Evolutionary conservation across 2,329 filamentous ascomycete genomes (phyloP), one percentile per base, ranked within the genome.

Genomic region (Fusarium liriodendri): DNA sequence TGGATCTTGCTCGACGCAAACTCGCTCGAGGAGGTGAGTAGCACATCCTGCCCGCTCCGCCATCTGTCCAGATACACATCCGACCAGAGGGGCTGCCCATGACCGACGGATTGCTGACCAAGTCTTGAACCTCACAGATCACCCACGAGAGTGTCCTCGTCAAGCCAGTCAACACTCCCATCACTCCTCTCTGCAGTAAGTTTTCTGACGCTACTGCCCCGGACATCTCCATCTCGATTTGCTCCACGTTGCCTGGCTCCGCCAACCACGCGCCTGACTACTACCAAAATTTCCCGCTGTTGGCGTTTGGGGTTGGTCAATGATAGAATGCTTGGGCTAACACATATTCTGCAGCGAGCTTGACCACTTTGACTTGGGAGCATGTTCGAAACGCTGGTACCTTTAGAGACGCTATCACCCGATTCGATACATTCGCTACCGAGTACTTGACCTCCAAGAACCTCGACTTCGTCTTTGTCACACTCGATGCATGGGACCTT

Each of bases 181-280:
- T 99, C 82, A 99, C 97, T 76, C 97, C 97, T 70, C 90, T 99
- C 62, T 99, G 97, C 91, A 99, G 95, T 98, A 93, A 92, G 95
- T 93, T 73, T 74, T 69, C 70, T 69, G 66, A 66, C 61, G 68
- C 76, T 74, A 69, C 64, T 59, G 59, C 67, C 71, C 72, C 63
- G 67, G 54, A 66, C 58, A 65, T 73, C 57, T 68, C 70, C 66
- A 70, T 72, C 75, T 71, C 60, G 61, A 59, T 68, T 66, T 73
- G 61, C 67, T 71, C 66, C 71, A 70, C 71, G 75, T 42, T 72
- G 62, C 55, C 65, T 50, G 66, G 66, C 42, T 62, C 70, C 63
- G 67, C 69, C 66, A 69, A 70, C 69, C 67, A 61, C 60, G 61
- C 68, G 58, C 59, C 60, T 47, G 45, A 63, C 65, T 60, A 59